A percentile compares a stretch with the other conserved stretches of the same genome.
Evolutionary conservation across 176 grass and related monocot genomes (phyloP).

Genomic region (Leersia perrieri): DNA sequence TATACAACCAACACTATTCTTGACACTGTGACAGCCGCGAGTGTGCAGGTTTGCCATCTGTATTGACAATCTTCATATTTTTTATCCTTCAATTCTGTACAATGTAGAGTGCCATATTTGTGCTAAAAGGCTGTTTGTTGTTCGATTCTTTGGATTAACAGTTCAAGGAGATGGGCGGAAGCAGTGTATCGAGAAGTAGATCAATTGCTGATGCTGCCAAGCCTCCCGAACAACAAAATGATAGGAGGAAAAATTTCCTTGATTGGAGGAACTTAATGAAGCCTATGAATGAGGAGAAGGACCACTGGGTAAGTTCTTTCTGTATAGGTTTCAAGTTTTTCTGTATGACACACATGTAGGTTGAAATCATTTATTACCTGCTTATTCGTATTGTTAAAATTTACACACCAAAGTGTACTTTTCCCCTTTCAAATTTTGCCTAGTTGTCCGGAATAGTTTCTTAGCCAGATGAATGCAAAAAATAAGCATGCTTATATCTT

Average conservation of each 20-base stretch:
- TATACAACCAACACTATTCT: slow-evolving; percentile 94
- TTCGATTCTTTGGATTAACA: slow-evolving; percentile 26
- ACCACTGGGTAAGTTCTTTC: slow-evolving; percentile 77
- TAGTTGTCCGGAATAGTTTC: not conserved
- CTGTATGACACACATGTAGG: not conserved
- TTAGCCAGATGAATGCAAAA: not conserved
- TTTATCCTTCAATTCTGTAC: not conserved
- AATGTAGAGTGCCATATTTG: too few species aligned
- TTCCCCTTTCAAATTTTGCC: slow-evolving; percentile 1
- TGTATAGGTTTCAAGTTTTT: not conserved
- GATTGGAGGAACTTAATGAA: slow-evolving; percentile 93
- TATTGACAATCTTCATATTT: slow-evolving; percentile 5
- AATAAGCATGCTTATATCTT: not conserved
- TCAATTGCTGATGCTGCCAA: slow-evolving; percentile 57
- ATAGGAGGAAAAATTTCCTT: slow-evolving; percentile 76
- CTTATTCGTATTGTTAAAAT: not conserved
- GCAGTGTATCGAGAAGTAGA: slow-evolving; percentile 57
- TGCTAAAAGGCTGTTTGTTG: slow-evolving; percentile 6
- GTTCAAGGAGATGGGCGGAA: slow-evolving; percentile 95
- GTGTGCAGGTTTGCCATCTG: slow-evolving; percentile 69
- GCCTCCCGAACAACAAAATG: slow-evolving; percentile 62
- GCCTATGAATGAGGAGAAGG: slow-evolving; percentile 89
- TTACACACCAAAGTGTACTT: not conserved
- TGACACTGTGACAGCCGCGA: slow-evolving; percentile 89
- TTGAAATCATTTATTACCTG: not conserved